Conservation (phyloP, 106 monocot species). For the Acorus calamus region DNA sequence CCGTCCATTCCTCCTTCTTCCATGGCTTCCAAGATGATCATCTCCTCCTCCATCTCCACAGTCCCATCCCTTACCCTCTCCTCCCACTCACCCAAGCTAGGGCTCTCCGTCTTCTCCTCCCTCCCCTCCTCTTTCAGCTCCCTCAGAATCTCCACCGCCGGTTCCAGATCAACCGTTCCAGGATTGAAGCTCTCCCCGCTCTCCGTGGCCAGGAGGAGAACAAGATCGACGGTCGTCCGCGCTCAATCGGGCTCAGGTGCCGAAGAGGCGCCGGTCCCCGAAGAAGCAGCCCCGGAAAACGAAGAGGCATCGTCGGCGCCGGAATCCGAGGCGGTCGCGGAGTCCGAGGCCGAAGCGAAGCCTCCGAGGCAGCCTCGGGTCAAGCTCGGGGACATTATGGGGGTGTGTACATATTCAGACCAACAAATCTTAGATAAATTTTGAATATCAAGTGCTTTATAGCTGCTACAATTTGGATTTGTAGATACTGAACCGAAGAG, state of each 20-base stretch:
- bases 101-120: neutral
- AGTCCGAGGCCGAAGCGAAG: no score
- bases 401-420: slow-evolving; percentile 23
- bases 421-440: neutral
- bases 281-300: neutral
- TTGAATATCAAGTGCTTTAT: neutral
- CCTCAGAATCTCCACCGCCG: neutral
- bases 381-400: slow-evolving; percentile 69
- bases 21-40: no score
- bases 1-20: neutral
- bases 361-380: slow-evolving; percentile 39
- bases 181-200: neutral
- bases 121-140: neutral
- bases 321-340: neutral
- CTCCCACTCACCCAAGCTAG: neutral
- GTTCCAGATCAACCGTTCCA: neutral
- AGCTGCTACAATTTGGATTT: neutral
- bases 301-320: neutral
- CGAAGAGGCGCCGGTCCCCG: neutral
- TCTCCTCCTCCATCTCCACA: neutral
- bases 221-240: neutral
- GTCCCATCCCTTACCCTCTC: neutral
- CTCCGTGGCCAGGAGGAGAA: neutral
- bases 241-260: neutral
- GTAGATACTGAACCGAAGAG: slow-evolving; percentile 61